A percentile compares a stretch with the other conserved stretches of the same genome.
These are phyloP conservation scores for Laetiporus sulphureus DNA, from an alignment of 1,284 basidiomycete genomes.

Conservation along the genomic window DNA sequence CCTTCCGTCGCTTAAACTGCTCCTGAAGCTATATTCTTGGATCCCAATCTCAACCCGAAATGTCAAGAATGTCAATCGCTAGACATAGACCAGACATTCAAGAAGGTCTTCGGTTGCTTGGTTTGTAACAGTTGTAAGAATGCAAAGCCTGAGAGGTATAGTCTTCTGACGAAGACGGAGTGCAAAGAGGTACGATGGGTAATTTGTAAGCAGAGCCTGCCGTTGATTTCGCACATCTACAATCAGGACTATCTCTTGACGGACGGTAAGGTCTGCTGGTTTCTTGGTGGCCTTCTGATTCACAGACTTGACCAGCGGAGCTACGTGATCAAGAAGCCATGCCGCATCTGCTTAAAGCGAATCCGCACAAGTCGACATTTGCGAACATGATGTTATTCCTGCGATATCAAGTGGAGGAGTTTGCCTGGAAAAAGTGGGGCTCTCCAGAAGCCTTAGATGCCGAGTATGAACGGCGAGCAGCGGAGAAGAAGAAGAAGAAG, in stretches of 20 bases:
- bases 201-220: conserved; percentile 14
- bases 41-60: conserved; percentile 67
- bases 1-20: conserved; percentile 1
- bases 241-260: conserved; percentile 84
- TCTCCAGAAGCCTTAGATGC: conserved; percentile 86
- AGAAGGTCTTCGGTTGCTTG: conserved; percentile 74
- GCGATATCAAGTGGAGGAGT: conserved; percentile 90
- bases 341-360: conserved; percentile 92
- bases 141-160: conserved; percentile 86
- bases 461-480: conserved; percentile 78
- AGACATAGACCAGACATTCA: conserved; percentile 79
- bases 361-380: conserved; percentile 95
- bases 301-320: conserved; percentile 54
- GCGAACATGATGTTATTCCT: conserved; percentile 99
- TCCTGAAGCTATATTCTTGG: conserved; percentile 55
- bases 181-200: conserved; percentile 98
- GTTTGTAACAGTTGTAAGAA: conserved; percentile 92
- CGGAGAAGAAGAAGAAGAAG: conserved; percentile 87
- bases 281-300: neutral
- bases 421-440: conserved; percentile 98
- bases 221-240: conserved; percentile 2
- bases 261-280: conserved; percentile 50
- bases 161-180: conserved; percentile 96
- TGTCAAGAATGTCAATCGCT: conserved; percentile 79
- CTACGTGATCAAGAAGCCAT: conserved; percentile 87